Evolutionary conservation across 345 rosid genomes (phyloP).

Genomic region (Aethionema arabicum): DNA sequence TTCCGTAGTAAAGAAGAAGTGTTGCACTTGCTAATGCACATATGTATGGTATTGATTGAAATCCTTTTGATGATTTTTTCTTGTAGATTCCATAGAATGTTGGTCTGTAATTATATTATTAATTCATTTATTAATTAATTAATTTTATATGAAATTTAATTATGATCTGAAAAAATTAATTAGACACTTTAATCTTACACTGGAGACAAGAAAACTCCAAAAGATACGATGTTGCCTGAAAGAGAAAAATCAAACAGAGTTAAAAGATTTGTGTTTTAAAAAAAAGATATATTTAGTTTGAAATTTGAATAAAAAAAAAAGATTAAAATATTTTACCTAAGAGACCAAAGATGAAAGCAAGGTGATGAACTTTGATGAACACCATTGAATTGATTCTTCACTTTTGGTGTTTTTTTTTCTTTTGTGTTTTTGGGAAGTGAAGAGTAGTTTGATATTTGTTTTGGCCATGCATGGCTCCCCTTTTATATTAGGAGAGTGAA

Average conservation of each 20-base stretch:
- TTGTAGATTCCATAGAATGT: slow-evolving; percentile 58
- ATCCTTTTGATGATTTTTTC: slow-evolving; percentile 73
- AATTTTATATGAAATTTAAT: neutral
- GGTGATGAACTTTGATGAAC: slow-evolving; percentile 37
- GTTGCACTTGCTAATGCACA: slow-evolving; percentile 64
- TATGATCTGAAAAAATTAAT: neutral
- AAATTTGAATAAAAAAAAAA: neutral
- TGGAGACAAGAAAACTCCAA: slow-evolving; percentile 74
- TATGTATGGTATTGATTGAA: slow-evolving; percentile 66
- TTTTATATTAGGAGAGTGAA: slow-evolving; percentile 30
- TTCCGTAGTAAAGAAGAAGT: slow-evolving; percentile 62
- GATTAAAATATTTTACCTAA: slow-evolving; percentile 42
- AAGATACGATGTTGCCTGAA: slow-evolving; percentile 68
- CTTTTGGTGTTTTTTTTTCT: slow-evolving; percentile 4
- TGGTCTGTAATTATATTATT: slow-evolving; percentile 44
- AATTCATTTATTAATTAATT: neutral
- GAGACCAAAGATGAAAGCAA: slow-evolving; percentile 65
- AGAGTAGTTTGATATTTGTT: slow-evolving; percentile 21
- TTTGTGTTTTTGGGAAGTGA: neutral
- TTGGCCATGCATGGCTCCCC: slow-evolving; percentile 20
- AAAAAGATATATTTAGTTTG: too few relatives aligned
- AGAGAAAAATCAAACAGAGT: neutral
- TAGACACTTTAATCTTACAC: slow-evolving; percentile 47
- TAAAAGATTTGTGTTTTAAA: neutral
- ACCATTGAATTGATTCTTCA: slow-evolving; percentile 44